Evolutionary conservation across 2,329 filamentous ascomycete species (phyloP), one percentile per base, ranked within the genome.

Genomic region (Claviceps humidiphila): DNA sequence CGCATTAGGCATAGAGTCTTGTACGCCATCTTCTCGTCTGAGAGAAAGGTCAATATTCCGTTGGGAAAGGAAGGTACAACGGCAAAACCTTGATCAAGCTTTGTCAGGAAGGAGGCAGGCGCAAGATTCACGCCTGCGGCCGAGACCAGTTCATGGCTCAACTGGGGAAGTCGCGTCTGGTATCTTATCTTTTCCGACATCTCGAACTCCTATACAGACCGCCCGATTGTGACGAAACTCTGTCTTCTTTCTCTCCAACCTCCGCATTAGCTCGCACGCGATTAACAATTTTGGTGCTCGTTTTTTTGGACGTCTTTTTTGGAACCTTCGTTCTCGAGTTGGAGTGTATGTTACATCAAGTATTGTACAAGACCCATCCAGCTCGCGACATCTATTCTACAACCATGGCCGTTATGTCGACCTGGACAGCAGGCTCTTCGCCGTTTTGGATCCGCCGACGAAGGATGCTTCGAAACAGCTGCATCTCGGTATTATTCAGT

Each of bases 301-400:
- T 50, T 47, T 52, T 45, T 47, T 47, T 34, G 44, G 26, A 17
- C 14, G 26, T 20, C 44, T 34, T 53, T 58, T 58, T 59, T 56
- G 50, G 47, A 49, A 50, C 49, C 51, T 39, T 56, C 57, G 59
- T 41, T 13, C 63, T 62, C 58, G 57, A 54, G 56, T 64, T 63
- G 60, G 57, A 53, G 57, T 53, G 51, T 56, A 62, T 59, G 49
- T 57, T 61, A 57, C 47, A 41, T 42, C 6, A 30, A 44, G 42
- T 40, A 40, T 49, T 46, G 14, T 50, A 50, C 47, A 30, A 39
- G 5, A n/a, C 34, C 34, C 26, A 22, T 3, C 40, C 17, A 26
- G 5, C 34, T 42, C 39, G 39, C 30, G n/a, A 50, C 48, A 50
- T 51, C 41, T 26, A 41, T 44, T 37, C 24, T 39, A 45, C 46